phyloP scores from a whole-genome alignment of 148 eudicot genomes.

The Heliosperma pusillum region DNA sequence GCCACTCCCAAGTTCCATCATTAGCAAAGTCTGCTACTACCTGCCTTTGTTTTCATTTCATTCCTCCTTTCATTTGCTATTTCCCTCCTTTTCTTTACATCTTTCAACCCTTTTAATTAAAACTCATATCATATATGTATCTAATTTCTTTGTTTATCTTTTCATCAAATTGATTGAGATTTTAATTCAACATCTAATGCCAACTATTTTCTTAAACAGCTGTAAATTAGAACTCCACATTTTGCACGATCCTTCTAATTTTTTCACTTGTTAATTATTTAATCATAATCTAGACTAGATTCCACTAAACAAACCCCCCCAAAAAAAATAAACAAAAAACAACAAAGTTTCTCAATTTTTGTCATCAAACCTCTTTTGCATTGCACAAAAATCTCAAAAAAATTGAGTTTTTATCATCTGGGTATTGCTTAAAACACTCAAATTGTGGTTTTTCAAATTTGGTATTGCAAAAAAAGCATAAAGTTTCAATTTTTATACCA shows the following conservation, averaged over 20 bases:
- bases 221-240: conserved; percentile 3
- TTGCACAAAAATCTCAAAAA: neutral
- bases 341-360: neutral
- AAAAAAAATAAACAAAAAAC: neutral
- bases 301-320: neutral
- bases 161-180: neutral
- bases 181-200: neutral
- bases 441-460: conserved; percentile 6
- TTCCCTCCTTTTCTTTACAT: too few species aligned
- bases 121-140: too few species aligned
- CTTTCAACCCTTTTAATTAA: too few species aligned
- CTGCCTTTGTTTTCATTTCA: neutral
- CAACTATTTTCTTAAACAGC: neutral
- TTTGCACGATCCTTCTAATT: neutral
- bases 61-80: too few species aligned
- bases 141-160: neutral
- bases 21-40: neutral
- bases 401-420: conserved; percentile 11
- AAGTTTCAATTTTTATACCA: neutral
- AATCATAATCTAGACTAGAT: neutral
- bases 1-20: neutral
- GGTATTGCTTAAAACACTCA: conserved; percentile 2
- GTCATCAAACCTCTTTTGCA: conserved; percentile 7
- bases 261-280: neutral
- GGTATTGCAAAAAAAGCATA: conserved; percentile 3